Evolutionary conservation across 352 stramenopile genomes (phyloP).

Genomic region (Globisporangium okanoganense): DNA sequence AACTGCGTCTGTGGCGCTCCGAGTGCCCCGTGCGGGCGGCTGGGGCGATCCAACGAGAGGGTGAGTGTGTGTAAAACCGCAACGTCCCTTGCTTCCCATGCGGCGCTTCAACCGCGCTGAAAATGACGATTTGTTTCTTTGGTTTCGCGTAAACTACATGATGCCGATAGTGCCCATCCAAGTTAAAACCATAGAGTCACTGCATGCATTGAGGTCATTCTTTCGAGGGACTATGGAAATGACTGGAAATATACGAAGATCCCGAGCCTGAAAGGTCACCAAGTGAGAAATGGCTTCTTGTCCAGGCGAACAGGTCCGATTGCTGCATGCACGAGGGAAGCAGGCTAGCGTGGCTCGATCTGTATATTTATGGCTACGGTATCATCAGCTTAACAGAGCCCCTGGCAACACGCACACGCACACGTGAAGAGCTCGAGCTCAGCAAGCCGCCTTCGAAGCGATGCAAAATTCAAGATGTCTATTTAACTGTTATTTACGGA

Average conservation of each 20-base stretch:
- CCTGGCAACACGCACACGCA: too few relatives aligned
- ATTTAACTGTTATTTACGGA: conserved; percentile 4
- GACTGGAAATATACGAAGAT: background rate
- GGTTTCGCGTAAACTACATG: conserved; percentile 5
- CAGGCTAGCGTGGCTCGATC: background rate
- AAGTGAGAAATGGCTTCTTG: background rate
- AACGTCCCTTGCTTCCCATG: conserved; percentile 5
- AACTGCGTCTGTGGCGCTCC: conserved; percentile 1
- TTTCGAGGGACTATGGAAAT: background rate
- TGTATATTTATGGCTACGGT: too few relatives aligned
- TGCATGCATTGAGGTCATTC: background rate
- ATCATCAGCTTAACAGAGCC: too few relatives aligned
- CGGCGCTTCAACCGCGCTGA: background rate
- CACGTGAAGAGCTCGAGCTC: too few relatives aligned
- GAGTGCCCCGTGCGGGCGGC: background rate
- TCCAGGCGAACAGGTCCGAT: background rate
- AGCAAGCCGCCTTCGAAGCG: background rate
- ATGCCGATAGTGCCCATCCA: background rate
- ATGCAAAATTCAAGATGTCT: conserved; percentile 2
- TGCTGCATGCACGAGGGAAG: background rate
- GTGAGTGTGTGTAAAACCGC: background rate
- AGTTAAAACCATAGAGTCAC: background rate
- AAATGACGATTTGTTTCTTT: conserved; percentile 2
- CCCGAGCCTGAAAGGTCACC: conserved; percentile 7
- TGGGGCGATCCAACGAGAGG: background rate